Evolutionary conservation across 805 yeast species (phyloP).

Genomic region (Metschnikowia baotianmanensis): DNA sequence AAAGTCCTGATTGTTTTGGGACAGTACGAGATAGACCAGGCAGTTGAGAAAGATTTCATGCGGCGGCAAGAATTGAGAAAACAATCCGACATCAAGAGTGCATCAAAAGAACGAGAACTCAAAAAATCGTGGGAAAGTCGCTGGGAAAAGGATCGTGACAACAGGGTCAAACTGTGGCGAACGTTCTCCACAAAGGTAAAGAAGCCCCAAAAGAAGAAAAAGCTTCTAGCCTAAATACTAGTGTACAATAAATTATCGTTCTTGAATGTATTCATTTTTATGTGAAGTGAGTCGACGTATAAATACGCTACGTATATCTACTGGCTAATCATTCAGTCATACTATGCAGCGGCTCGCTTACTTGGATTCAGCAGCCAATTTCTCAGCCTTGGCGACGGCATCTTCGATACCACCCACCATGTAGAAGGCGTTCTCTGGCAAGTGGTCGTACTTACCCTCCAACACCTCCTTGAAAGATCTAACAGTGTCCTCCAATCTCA

Average conservation of each 20-base stretch:
- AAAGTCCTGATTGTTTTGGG: conserved; percentile 45
- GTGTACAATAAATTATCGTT: conserved; percentile 5
- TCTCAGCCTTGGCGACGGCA: conserved; percentile 98
- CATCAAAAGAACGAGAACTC: conserved; percentile 30
- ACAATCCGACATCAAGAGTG: conserved; percentile 30
- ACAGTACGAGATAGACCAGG: conserved; percentile 32
- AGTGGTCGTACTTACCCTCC: conserved; percentile 97
- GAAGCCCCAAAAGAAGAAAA: conserved; percentile 45
- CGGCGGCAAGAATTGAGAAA: conserved; percentile 29
- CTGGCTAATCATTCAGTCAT: conserved; percentile 24
- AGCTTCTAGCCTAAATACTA: conserved; percentile 37
- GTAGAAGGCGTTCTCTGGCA: conserved; percentile 99
- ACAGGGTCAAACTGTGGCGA: conserved; percentile 61
- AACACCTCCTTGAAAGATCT: conserved; percentile 94
- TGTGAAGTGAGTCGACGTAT: conserved; percentile 17
- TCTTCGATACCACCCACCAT: conserved; percentile 99
- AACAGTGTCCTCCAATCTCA: conserved; percentile 93
- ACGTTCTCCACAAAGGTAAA: conserved; percentile 42
- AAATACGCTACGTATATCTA: conserved; percentile 18
- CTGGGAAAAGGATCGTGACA: conserved; percentile 64
- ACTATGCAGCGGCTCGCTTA: conserved; percentile 36
- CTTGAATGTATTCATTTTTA: conserved; percentile 18
- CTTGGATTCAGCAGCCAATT: conserved; percentile 91
- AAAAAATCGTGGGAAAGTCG: conserved; percentile 35
- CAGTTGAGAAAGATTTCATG: conserved; percentile 25